These are phyloP conservation scores for Mentha longifolia DNA, from an alignment of 257 asterid species.

Conservation along the genomic window DNA sequence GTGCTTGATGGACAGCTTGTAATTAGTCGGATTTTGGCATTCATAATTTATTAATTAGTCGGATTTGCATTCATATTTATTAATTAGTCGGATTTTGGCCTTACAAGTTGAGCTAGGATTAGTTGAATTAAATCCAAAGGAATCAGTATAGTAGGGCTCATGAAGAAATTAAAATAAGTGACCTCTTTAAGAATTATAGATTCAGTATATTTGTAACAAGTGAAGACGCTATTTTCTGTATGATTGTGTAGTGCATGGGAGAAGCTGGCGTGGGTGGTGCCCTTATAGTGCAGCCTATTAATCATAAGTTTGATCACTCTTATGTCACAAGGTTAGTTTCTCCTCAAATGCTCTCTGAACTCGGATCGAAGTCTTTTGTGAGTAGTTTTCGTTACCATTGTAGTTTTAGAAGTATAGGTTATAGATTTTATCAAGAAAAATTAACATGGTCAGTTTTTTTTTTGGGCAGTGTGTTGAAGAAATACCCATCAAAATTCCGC, in stretches of 20 bases:
- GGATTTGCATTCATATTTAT: not conserved
- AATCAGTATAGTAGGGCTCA: too few species aligned
- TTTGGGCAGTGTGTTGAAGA: conserved; percentile 67
- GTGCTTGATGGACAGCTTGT: not conserved
- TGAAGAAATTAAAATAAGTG: too few species aligned
- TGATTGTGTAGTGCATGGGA: conserved; percentile 60
- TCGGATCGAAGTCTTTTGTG: not conserved
- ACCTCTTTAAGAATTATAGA: not conserved
- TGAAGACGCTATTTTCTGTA: not conserved
- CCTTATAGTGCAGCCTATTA: conserved; percentile 90
- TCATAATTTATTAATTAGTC: not conserved
- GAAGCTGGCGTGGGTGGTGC: conserved; percentile 91
- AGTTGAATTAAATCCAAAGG: not conserved
- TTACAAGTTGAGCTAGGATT: not conserved
- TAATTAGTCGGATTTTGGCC: not conserved
- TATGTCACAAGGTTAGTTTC: conserved; percentile 75
- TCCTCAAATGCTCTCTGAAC: conserved; percentile 6
- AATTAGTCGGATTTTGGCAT: too few species aligned
- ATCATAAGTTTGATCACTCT: conserved; percentile 90
- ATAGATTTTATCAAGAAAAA: not conserved
- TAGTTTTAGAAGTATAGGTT: not conserved
- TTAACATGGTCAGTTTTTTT: conserved; percentile 12
- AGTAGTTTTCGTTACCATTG: not conserved
- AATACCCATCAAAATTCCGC: conserved; percentile 70
- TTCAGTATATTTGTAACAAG: not conserved